Percentiles rank a stretch among this genome's conserved stretches.
Evolutionary conservation across 2,329 filamentous ascomycete genomes (phyloP).

Genomic region (Laburnicola sp.): DNA sequence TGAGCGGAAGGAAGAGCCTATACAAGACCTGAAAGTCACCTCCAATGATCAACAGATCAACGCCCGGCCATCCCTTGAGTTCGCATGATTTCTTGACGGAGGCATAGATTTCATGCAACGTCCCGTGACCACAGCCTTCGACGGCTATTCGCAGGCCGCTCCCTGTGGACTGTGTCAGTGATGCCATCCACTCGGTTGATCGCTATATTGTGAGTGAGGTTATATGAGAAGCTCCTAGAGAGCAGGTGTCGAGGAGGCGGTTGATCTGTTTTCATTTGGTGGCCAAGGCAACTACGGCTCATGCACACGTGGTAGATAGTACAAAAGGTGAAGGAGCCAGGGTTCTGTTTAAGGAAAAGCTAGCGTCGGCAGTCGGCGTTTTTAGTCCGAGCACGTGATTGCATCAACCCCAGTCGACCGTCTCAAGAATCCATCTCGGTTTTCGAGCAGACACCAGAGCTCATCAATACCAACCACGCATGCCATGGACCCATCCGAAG

Average conservation of each 20-base stretch:
- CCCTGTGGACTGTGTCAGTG: constrained; percentile 26
- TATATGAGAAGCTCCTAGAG: too few species aligned
- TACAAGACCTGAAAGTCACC: constrained; percentile 82
- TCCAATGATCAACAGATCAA: constrained; percentile 91
- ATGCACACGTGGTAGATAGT: neutral
- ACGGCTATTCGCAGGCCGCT: constrained; percentile 70
- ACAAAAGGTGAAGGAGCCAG: neutral
- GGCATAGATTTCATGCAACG: constrained; percentile 86
- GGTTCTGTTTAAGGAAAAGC: constrained; percentile 5
- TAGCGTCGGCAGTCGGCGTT: constrained; percentile 33
- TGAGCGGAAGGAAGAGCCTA: neutral
- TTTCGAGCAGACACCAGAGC: constrained; percentile 9
- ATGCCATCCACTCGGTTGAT: constrained; percentile 23
- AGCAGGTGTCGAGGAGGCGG: too few species aligned
- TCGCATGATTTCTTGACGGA: constrained; percentile 71
- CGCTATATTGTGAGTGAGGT: neutral
- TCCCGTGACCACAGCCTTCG: constrained; percentile 92
- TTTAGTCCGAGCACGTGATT: constrained; percentile 13
- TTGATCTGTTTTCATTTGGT: neutral
- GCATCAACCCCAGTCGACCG: neutral
- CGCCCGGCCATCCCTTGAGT: constrained; percentile 73
- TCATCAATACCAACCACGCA: constrained; percentile 14
- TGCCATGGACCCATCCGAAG: constrained; percentile 26
- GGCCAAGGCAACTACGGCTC: neutral
- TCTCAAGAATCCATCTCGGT: constrained; percentile 13